Evolutionary conservation across 75 land plant species (phyloP).

Genomic region (Pinus taeda): DNA sequence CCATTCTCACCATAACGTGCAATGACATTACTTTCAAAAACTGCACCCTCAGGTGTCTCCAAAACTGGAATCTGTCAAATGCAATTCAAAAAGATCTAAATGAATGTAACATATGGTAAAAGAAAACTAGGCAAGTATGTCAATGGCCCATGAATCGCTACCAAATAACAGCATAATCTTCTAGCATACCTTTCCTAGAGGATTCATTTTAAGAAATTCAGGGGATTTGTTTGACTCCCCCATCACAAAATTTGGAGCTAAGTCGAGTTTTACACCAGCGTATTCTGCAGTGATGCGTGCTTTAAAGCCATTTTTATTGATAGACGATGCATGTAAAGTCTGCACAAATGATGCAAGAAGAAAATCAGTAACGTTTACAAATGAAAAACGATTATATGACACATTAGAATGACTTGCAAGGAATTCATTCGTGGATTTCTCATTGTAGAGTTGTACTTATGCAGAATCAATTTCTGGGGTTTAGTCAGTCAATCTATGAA

Average conservation of each 20-base stretch:
- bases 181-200: conserved; percentile 86
- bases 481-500: no score
- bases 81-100: background rate
- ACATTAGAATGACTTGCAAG: no score
- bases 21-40: conserved; percentile 96
- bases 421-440: no score
- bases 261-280: conserved; percentile 59
- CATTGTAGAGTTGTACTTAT: no score
- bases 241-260: conserved; percentile 68
- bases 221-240: conserved; percentile 85
- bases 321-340: conserved; percentile 53
- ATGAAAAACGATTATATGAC: no score
- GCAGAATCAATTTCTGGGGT: no score
- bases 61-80: conserved; percentile 74
- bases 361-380: background rate
- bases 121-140: background rate
- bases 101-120: background rate
- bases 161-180: background rate
- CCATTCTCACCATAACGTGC: conserved; percentile 74
- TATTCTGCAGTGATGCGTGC: conserved; percentile 85
- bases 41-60: conserved; percentile 89
- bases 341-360: conserved; percentile 15
- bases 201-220: conserved; percentile 90
- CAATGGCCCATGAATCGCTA: background rate
- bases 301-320: conserved; percentile 81